Base-by-base conservation (phyloP, 495 filamentous ascomycete species). In the Xylaria castorea region DNA sequence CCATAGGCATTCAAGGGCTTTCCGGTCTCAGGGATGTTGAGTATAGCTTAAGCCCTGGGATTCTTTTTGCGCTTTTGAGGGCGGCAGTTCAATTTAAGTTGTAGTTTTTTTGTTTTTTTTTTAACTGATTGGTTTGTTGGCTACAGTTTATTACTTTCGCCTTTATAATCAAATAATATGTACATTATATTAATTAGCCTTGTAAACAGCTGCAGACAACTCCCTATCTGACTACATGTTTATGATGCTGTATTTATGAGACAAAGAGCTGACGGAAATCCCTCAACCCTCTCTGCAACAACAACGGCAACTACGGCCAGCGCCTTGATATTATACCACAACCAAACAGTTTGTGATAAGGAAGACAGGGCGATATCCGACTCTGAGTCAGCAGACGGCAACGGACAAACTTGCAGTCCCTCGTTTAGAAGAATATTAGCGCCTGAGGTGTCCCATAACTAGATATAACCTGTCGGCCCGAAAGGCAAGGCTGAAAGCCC, bases 1-100 rank as follows among this genome's bases (percentile, higher is more conserved):
- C 50, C 50, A 51, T 51, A 51, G 50, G 50, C 50, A 51, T 51
- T 51, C 50, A 51, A 22, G n/a, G 50, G 50, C 9, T 51, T 51
- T 51, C n/a, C 50, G 50, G 50, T 51, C 46, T n/a, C n/a, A n/a
- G n/a, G n/a, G n/a, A n/a, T n/a, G n/a, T n/a, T n/a, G n/a, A n/a
- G n/a, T n/a, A n/a, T n/a, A n/a, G n/a, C n/a, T n/a, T n/a, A 44
- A 44, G 42, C 12, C 42, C 42, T 44, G 42, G n/a, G 50, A 53
- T 53, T 53, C 50, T 53, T 53, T 27, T 48, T 48, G 3, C 8
- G 5, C 0, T 16, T 18, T n/a, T 14, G 11, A 27, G 22, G 50
- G 20, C n/a, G 1, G 20, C 48, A 51, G 50, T 53, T 53, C 50
- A 22, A 53, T 53, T 53, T 25, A n/a, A n/a, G n/a, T 14, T 25